Conservation (phyloP, 2,329 filamentous ascomycete species). For the Hymenoscyphus infarciens region DNA sequence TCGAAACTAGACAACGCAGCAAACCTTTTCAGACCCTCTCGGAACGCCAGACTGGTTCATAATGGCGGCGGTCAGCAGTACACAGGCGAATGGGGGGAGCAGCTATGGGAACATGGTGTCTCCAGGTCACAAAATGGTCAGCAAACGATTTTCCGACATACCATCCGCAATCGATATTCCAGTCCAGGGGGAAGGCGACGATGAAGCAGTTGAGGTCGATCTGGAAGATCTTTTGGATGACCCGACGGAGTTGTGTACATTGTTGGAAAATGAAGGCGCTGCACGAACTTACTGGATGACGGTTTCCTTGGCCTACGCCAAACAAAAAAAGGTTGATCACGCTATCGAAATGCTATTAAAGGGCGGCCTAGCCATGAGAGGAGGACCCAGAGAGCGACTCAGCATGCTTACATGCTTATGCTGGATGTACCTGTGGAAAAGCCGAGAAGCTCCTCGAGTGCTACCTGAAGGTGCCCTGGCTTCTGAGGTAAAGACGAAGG, state of each 20-base stretch:
- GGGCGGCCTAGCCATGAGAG: slow-evolving; percentile 57
- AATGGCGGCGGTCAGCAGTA: slow-evolving; percentile 30
- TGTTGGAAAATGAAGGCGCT: slow-evolving; percentile 91
- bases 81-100: slow-evolving; percentile 30
- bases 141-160: slow-evolving; percentile 58
- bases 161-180: slow-evolving; percentile 64
- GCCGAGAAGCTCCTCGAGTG: slow-evolving; percentile 63
- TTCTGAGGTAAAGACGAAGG: slow-evolving; percentile 82
- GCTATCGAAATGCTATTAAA: slow-evolving; percentile 69
- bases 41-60: background rate
- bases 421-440: slow-evolving; percentile 70
- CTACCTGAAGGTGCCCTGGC: slow-evolving; percentile 60
- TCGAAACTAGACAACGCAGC: background rate
- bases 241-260: slow-evolving; percentile 87
- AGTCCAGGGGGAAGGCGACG: slow-evolving; percentile 60
- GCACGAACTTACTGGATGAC: slow-evolving; percentile 95
- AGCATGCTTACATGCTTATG: slow-evolving; percentile 64
- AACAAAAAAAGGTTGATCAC: slow-evolving; percentile 89
- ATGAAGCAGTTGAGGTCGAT: slow-evolving; percentile 83
- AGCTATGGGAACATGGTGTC: slow-evolving; percentile 22
- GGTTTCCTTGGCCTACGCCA: slow-evolving; percentile 94
- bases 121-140: slow-evolving; percentile 27
- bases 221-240: slow-evolving; percentile 89
- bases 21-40: slow-evolving; percentile 4
- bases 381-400: slow-evolving; percentile 61